Evolutionary conservation across 2,329 filamentous ascomycete species (phyloP).

Genomic region (Trichophyton simii): DNA sequence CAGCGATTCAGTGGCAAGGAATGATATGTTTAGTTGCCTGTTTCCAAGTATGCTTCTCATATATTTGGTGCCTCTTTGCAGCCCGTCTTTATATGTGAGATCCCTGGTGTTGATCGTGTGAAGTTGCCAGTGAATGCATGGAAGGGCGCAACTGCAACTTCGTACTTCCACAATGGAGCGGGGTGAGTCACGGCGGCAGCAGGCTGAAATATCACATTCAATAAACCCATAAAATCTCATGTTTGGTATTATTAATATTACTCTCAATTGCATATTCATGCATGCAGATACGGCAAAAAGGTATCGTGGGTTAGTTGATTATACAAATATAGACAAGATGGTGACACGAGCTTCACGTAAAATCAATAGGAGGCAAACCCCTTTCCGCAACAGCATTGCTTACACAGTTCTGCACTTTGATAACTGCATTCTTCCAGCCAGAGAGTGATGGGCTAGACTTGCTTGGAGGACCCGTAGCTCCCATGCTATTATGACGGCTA

Average conservation of each 20-base stretch:
- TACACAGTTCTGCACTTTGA: conserved; percentile 25
- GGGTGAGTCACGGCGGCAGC: background rate
- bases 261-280: background rate
- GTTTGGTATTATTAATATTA: background rate
- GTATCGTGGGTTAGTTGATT: background rate
- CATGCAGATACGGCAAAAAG: background rate
- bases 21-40: background rate
- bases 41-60: background rate
- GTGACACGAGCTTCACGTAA: conserved; percentile 18
- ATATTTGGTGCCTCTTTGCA: background rate
- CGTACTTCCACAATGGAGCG: background rate
- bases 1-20: background rate
- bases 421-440: conserved; percentile 14
- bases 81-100: background rate
- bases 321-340: background rate
- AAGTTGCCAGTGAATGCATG: background rate
- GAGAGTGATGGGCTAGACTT: background rate
- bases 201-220: background rate
- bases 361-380: conserved; percentile 45
- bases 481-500: background rate
- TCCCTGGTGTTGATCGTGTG: background rate
- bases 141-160: background rate
- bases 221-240: background rate
- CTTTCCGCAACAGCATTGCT: conserved; percentile 45
- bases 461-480: background rate